Percentiles rank a stretch among this genome's conserved stretches.
These are phyloP conservation scores for Dictyostelium citrinum DNA, from an alignment of 78 protist genomes.

Conservation along the genomic window DNA sequence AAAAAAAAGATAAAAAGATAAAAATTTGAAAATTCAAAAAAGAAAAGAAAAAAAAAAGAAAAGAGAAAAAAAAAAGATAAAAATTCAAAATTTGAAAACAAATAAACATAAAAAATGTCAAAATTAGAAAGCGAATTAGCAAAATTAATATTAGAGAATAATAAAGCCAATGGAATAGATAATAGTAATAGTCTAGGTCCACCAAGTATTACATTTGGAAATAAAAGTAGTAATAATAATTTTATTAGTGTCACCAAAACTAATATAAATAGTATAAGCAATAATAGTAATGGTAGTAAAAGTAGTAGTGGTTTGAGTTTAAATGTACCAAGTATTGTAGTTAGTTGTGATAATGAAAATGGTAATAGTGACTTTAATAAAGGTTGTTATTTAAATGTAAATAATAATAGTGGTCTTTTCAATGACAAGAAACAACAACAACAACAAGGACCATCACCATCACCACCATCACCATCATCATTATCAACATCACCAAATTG, in stretches of 20 bases:
- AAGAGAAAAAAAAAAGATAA: background rate
- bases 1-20: background rate
- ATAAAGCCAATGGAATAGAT: background rate
- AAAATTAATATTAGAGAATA: slow-evolving; percentile 2
- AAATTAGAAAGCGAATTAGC: slow-evolving; percentile 15
- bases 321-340: background rate
- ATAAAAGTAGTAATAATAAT: background rate
- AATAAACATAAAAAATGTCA: background rate
- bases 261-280: background rate
- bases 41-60: background rate
- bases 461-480: background rate
- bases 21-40: background rate
- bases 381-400: background rate
- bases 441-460: background rate
- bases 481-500: background rate
- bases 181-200: background rate
- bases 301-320: background rate
- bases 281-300: background rate
- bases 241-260: background rate
- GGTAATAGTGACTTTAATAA: background rate
- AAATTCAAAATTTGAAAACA: no score
- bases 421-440: background rate
- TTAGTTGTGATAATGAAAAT: background rate
- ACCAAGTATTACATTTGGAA: background rate
- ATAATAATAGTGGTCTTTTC: background rate